Evolutionary conservation across 2,329 filamentous ascomycete species (phyloP), one percentile per base, ranked within the genome.

Genomic region (Diaporthe citrichinensis): DNA sequence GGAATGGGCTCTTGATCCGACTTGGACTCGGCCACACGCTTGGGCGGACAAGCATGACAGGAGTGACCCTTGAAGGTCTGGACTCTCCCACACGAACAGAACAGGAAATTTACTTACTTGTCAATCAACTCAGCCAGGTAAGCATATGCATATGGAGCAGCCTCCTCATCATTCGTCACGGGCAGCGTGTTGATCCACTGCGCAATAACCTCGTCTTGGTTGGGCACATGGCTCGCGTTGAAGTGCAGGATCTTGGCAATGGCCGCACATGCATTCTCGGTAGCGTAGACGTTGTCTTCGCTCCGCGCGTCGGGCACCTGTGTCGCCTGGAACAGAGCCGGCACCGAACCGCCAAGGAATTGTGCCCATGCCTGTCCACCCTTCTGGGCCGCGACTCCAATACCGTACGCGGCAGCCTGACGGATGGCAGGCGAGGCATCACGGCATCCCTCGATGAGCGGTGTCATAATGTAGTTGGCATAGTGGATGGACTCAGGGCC

Each of bases 231-330:
- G 79, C 88, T 88, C 34, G 92, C 87, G 84, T 98, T 98, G 87
- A 93, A 98, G 83, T 98, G 95, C 78, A 99, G 88, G 72, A 99
- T 96, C 89, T 99, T 99, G 49, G 97, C 97, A 81, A 99, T 97
- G 79, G 95, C 95, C 57, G 97, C 96, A 79, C 95, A 98, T 9
- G 96, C 96, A 82, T 99, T 99, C 86, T 99, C 97, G 1, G 97
- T 98, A 2, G 97, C 97, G 82, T 98, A 99, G 2, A 98, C 94
- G 80, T 98, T 96, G 80, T 98, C 97, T 78, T 98, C 97, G 65
- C 91, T 93, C 78, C 97, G 92, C 7, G 96, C 93, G 78, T 98
- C 94, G 2, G 94, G 91, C 73, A 96, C 90, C 81, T 94, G 93
- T 8, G 93, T 95, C 62, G 95, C 94, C 82, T 95, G 92, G 87